Percentiles rank a stretch among this genome's conserved stretches.
These are phyloP conservation scores for Hortiboletus campestris DNA, from an alignment of 768 basidiomycete species.

Conservation along the genomic window DNA sequence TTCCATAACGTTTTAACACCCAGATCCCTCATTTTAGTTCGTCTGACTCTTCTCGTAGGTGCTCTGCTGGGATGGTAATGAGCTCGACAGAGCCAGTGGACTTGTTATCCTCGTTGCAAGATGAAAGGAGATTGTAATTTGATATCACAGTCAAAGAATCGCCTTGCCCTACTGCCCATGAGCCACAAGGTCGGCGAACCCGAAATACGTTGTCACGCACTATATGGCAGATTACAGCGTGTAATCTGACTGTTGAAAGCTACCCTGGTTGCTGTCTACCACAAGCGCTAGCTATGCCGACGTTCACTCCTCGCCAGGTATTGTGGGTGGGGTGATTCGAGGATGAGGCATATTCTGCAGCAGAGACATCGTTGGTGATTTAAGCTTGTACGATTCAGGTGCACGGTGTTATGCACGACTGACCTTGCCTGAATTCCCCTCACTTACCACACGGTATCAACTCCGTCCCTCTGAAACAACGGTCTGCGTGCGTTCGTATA, in stretches of 20 bases:
- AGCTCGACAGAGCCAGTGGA: background rate
- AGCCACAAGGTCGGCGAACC: conserved; percentile 5
- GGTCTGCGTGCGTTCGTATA: conserved; percentile 58
- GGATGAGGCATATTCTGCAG: background rate
- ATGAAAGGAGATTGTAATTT: background rate
- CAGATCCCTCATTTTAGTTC: no score
- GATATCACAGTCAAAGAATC: background rate
- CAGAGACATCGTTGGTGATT: background rate
- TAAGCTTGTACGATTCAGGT: no score
- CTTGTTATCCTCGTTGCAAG: background rate
- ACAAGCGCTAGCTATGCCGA: conserved; percentile 1
- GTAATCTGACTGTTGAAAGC: background rate
- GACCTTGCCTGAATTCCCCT: conserved; percentile 1
- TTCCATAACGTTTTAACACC: no score
- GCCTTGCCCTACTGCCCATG: background rate
- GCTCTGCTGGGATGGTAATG: background rate
- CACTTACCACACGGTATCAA: background rate
- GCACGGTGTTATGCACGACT: background rate
- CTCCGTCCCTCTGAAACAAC: conserved; percentile 20
- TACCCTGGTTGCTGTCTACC: background rate
- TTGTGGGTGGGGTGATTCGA: background rate
- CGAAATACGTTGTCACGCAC: conserved; percentile 14
- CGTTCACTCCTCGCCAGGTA: background rate
- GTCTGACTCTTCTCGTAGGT: background rate
- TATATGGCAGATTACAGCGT: background rate